Evolutionary conservation across 805 yeast genomes (phyloP), one percentile per base, ranked within the genome.

Genomic region (Yarrowia yakushimensis): DNA sequence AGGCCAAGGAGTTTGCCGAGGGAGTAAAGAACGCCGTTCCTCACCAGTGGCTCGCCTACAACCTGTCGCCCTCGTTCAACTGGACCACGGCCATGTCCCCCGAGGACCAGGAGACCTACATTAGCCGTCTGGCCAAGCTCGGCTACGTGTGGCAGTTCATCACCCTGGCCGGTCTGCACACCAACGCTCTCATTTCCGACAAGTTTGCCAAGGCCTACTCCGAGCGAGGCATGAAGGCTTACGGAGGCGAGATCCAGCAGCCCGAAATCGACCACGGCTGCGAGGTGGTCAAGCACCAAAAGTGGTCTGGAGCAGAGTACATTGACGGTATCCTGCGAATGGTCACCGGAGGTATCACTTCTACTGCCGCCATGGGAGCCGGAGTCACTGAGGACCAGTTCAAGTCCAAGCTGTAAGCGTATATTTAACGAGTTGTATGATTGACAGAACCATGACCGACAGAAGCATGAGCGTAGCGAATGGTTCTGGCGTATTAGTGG

Each of bases 251-350:
- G 67, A 86, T 93, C 65, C 98, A 93, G 79, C 83, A 85, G 66
- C 87, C 85, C 65, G 98, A 93, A 80, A 88, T 92, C 74, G 90
- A 86, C 70, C 80, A 80, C 65, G 92, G 90, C 67, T 97, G 92
- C 67, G 98, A 93, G 76, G 96, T 93, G 64, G 96, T 93, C 67
- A 93, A 91, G 81, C 98, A 93, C 77, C 98, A 93, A 78, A 90
- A 92, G 77, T 93, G 98, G 98, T 90, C 97, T 43, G 98, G 98
- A 73, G 98, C 98, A 30, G 96, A 90, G 77, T 92, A 90, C 79
- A 87, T 93, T 72, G 98, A 93, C 76, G 86, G 90, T 65, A 80
- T 93, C 72, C 85, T 93, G 75, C 91, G 87, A 76, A 80, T 90
- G 77, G 94, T 91, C 25, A 86, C 94, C 63, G 97, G 97, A 70